Percentiles rank a stretch among this genome's conserved stretches.
Conservation (phyloP, 352 stramenopile genomes). For the Phytophthora sansomeana region DNA sequence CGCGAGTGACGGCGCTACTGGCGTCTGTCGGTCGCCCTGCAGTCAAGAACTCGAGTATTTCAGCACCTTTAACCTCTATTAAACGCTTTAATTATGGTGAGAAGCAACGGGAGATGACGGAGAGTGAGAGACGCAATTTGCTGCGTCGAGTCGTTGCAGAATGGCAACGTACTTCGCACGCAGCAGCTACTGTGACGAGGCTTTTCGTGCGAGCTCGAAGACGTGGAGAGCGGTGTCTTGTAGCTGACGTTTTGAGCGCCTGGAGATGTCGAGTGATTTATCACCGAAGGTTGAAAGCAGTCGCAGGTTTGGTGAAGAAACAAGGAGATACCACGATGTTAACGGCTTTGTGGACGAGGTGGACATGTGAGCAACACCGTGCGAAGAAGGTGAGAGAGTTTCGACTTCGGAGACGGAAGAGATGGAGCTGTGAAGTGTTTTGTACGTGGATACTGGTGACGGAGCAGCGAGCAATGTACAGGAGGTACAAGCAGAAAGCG, state of each 20-base stretch:
- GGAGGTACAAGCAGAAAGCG: slow-evolving; percentile 20
- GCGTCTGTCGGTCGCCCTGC: slow-evolving; percentile 24
- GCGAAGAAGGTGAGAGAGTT: slow-evolving; percentile 10
- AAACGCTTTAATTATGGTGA: neutral
- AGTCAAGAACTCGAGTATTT: neutral
- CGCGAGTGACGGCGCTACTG: slow-evolving; percentile 36
- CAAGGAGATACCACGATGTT: neutral
- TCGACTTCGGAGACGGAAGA: neutral
- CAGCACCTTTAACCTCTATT: neutral
- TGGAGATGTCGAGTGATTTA: slow-evolving; percentile 20
- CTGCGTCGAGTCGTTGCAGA: slow-evolving; percentile 7
- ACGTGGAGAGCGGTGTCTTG: slow-evolving; percentile 16
- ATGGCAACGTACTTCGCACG: slow-evolving; percentile 19
- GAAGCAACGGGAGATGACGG: neutral
- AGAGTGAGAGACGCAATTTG: slow-evolving; percentile 9
- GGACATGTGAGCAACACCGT: slow-evolving; percentile 14
- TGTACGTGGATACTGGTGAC: slow-evolving; percentile 20
- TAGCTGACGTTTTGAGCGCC: slow-evolving; percentile 2
- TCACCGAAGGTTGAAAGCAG: neutral
- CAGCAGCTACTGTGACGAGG: slow-evolving; percentile 11
- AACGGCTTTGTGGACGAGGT: slow-evolving; percentile 10
- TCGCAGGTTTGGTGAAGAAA: slow-evolving; percentile 7
- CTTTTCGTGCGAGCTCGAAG: slow-evolving; percentile 18
- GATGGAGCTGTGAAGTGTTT: slow-evolving; percentile 19
- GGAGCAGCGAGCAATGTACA: slow-evolving; percentile 7